Percentiles rank a stretch among this genome's conserved stretches.
Evolutionary conservation across 495 filamentous ascomycete species (phyloP).

Genomic region (Rostrohypoxylon terebratum): DNA sequence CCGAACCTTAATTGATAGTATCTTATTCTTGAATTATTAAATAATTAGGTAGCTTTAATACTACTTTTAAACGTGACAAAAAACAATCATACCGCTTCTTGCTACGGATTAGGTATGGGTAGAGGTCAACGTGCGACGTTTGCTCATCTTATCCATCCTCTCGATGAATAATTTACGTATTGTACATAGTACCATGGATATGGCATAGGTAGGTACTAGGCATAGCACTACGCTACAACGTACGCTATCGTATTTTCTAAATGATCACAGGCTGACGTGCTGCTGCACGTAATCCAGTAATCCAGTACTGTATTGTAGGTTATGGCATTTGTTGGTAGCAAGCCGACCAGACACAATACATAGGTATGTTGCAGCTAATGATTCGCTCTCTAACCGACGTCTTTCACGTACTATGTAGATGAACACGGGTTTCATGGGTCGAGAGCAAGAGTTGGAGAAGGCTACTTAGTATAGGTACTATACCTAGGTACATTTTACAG

Average conservation of each 20-base stretch:
- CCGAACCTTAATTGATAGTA: neutral
- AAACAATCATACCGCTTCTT: neutral
- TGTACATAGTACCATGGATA: too few species aligned
- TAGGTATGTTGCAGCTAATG: slow-evolving; percentile 14
- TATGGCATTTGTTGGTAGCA: slow-evolving; percentile 11
- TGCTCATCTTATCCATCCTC: neutral
- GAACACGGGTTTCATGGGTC: slow-evolving; percentile 32
- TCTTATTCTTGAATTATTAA: neutral
- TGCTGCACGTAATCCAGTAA: slow-evolving; percentile 46
- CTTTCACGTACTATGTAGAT: slow-evolving; percentile 19
- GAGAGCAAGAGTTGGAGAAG: slow-evolving; percentile 13
- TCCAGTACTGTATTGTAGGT: slow-evolving; percentile 12
- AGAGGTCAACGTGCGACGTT: neutral
- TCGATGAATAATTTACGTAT: neutral
- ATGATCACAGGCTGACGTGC: slow-evolving; percentile 41
- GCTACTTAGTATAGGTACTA: neutral
- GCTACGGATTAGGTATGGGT: neutral
- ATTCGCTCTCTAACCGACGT: slow-evolving; percentile 20
- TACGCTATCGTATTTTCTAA: neutral
- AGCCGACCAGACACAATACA: neutral
- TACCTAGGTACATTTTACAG: neutral
- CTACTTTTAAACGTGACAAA: neutral
- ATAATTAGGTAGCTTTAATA: neutral
- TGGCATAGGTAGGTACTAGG: too few species aligned
- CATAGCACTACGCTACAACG: too few species aligned